Evolutionary conservation across 2,329 filamentous ascomycete species (phyloP).

Genomic region (Ilyonectria destructans): DNA sequence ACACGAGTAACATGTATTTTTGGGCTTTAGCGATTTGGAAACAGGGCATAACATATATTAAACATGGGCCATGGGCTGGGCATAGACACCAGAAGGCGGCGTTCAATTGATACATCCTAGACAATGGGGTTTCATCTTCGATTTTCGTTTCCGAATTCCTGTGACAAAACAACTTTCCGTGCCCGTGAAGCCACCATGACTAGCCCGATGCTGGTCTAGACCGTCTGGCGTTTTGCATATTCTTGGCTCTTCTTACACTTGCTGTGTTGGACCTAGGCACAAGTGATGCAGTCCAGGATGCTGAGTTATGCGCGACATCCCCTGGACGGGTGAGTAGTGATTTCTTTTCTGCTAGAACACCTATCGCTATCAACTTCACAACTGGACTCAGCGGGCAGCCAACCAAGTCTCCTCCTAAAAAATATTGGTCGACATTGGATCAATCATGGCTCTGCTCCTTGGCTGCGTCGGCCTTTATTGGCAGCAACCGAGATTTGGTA

Average conservation of each 20-base stretch:
- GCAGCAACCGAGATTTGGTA: not conserved
- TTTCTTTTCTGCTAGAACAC: not conserved
- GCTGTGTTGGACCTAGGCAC: not conserved
- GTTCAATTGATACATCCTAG: constrained; percentile 25
- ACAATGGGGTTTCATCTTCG: constrained; percentile 1
- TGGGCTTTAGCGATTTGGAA: constrained; percentile 15
- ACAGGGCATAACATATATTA: constrained; percentile 8
- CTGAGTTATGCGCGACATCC: not conserved
- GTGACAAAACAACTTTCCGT: constrained; percentile 3
- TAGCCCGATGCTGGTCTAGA: not conserved
- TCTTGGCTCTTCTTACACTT: not conserved
- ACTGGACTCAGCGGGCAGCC: not conserved
- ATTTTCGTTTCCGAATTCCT: constrained; percentile 2
- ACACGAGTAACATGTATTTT: constrained; percentile 25
- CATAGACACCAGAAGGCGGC: constrained; percentile 27
- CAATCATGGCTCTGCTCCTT: not conserved
- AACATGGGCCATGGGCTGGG: constrained; percentile 21
- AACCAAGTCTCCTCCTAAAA: not conserved
- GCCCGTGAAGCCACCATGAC: not conserved
- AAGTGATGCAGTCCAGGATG: not conserved
- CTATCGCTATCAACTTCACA: not conserved
- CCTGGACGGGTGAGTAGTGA: not conserved
- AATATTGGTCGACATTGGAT: not conserved
- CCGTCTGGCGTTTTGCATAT: not conserved
- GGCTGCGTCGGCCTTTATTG: not conserved